Percentiles rank a stretch among this genome's conserved stretches.
Evolutionary conservation across 495 filamentous ascomycete species (phyloP).

Genomic region (Aspergillus bertholletiae): DNA sequence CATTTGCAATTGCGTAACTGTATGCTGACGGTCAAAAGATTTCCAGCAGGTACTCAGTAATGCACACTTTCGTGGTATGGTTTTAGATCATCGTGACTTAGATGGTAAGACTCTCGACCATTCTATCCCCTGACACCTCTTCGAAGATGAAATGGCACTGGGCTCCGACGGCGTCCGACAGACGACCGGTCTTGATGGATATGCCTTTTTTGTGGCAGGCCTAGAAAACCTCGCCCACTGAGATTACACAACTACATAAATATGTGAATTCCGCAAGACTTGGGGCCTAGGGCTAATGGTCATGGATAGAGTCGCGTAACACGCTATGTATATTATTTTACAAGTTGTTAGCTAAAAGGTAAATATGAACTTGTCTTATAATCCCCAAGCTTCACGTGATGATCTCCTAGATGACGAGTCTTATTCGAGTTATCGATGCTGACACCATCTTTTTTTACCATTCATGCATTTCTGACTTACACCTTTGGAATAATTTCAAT

Average conservation of each 20-base stretch:
- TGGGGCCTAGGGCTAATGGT: constrained; percentile 30
- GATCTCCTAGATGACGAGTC: constrained; percentile 60
- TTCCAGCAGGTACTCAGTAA: neutral
- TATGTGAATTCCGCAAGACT: constrained; percentile 15
- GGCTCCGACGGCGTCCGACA: constrained; percentile 78
- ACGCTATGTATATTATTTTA: neutral
- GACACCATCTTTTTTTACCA: constrained; percentile 54
- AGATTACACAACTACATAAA: constrained; percentile 38
- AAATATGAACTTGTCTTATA: constrained; percentile 7
- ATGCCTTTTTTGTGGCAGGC: constrained; percentile 95
- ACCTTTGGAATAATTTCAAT: constrained; percentile 8
- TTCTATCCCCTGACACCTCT: constrained; percentile 17
- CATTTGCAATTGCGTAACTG: too few relatives aligned
- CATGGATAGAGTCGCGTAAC: neutral
- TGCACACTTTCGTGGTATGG: neutral
- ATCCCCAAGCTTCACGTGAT: constrained; percentile 40
- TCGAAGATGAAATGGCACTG: constrained; percentile 99
- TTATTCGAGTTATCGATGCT: constrained; percentile 60
- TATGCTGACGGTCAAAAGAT: neutral
- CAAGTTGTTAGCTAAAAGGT: constrained; percentile 7
- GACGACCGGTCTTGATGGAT: constrained; percentile 68
- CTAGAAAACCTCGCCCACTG: constrained; percentile 99
- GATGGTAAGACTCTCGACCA: constrained; percentile 29
- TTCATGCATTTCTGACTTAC: constrained; percentile 55
- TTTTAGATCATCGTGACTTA: neutral